These are phyloP conservation scores for Citrus australasica DNA, from an alignment of 345 rosid genomes.

Conservation along the genomic window DNA sequence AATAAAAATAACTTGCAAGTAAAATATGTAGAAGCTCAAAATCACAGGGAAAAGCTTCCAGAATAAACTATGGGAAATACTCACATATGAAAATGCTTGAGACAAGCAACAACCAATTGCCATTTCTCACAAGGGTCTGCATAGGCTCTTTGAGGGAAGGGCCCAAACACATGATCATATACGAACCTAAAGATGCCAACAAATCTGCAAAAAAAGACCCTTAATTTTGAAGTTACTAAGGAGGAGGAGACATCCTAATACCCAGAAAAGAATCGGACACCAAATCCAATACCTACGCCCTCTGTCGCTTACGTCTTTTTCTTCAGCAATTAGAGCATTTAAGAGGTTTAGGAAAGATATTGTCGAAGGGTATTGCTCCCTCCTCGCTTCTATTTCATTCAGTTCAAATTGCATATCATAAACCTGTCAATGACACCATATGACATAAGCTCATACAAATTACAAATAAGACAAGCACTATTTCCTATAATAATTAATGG, in stretches of 20 bases:
- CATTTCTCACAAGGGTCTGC: constrained; percentile 93
- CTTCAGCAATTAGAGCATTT: constrained; percentile 82
- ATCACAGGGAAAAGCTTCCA: neutral
- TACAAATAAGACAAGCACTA: neutral
- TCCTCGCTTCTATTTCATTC: constrained; percentile 97
- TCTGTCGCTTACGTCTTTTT: constrained; percentile 78
- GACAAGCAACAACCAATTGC: constrained; percentile 91
- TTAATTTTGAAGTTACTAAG: constrained; percentile 16
- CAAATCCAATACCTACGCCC: constrained; percentile 70
- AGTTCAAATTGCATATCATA: constrained; percentile 97
- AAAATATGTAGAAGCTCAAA: neutral
- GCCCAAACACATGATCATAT: constrained; percentile 88
- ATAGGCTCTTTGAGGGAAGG: constrained; percentile 92
- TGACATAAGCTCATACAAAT: neutral
- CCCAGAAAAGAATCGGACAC: constrained; percentile 6
- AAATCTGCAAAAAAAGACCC: constrained; percentile 55
- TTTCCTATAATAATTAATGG: neutral
- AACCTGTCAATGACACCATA: constrained; percentile 44
- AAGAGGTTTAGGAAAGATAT: constrained; percentile 85
- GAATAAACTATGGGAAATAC: constrained; percentile 16
- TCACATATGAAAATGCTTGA: constrained; percentile 92
- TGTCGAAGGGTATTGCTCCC: constrained; percentile 87
- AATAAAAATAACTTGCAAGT: neutral
- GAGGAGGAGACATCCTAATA: constrained; percentile 9
- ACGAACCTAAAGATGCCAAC: constrained; percentile 89